These are phyloP conservation scores for Leccinellum luteum DNA, from an alignment of 768 basidiomycete genomes.

Conservation along the genomic window DNA sequence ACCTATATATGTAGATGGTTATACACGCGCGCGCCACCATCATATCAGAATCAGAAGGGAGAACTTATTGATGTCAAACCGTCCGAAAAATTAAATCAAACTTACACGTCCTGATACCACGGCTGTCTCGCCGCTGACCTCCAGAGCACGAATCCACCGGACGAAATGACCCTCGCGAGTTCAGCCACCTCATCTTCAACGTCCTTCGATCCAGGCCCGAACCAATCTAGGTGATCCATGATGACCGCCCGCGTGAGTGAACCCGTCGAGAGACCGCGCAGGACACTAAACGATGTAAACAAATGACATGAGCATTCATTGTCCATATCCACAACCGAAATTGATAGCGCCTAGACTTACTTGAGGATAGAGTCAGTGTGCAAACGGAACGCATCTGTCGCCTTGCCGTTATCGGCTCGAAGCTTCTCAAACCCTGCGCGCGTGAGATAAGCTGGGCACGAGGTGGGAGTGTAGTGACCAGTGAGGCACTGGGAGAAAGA, in stretches of 20 bases:
- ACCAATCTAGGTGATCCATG: conserved; percentile 73
- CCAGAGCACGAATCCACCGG: conserved; percentile 65
- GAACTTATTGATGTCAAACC: background rate
- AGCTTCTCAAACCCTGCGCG: conserved; percentile 56
- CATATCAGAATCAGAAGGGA: background rate
- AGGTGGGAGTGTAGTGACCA: conserved; percentile 56
- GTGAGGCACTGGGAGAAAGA: conserved; percentile 32
- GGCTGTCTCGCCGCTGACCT: conserved; percentile 61
- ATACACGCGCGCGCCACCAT: background rate
- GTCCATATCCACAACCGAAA: background rate
- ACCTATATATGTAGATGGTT: conserved; percentile 32
- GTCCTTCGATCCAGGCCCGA: conserved; percentile 45
- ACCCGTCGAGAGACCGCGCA: conserved; percentile 40
- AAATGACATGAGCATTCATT: background rate
- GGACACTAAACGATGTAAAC: conserved; percentile 34
- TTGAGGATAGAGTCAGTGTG: conserved; percentile 73
- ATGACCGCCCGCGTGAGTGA: conserved; percentile 62
- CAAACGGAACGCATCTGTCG: conserved; percentile 56
- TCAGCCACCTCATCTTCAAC: conserved; percentile 53
- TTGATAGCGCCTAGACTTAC: conserved; percentile 33
- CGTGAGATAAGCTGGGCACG: conserved; percentile 65
- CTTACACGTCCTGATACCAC: conserved; percentile 58
- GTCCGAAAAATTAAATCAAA: background rate
- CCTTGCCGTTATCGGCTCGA: conserved; percentile 43
- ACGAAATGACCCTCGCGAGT: conserved; percentile 52